Conservation (phyloP, 805 yeast genomes). For the Debaryomyces maramus region DNA sequence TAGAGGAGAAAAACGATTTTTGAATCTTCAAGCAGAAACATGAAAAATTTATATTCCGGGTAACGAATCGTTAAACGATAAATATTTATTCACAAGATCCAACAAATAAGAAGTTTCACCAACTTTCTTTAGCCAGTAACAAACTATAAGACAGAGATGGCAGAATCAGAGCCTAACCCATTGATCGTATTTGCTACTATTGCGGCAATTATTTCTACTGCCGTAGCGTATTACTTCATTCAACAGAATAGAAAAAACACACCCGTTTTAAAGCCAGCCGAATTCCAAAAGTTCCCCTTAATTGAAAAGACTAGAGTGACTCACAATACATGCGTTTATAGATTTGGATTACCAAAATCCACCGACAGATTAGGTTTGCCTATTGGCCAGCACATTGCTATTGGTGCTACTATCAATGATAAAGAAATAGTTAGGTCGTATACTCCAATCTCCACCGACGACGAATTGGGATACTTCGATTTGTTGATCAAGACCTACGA, state of each 20-base stretch:
- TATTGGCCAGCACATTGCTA: constrained; percentile 89
- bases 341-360: constrained; percentile 77
- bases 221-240: constrained; percentile 33
- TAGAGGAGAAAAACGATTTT: too few species aligned
- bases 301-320: constrained; percentile 71
- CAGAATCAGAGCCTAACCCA: constrained; percentile 37
- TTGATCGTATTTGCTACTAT: constrained; percentile 40
- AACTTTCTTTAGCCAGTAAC: too few species aligned
- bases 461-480: constrained; percentile 79
- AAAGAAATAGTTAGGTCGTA: constrained; percentile 83
- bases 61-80: too few species aligned
- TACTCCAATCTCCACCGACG: constrained; percentile 85
- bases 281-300: constrained; percentile 77
- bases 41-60: too few species aligned
- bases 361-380: constrained; percentile 82
- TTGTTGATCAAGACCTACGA: constrained; percentile 83
- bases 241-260: constrained; percentile 37
- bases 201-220: constrained; percentile 34
- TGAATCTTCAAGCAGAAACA: too few species aligned
- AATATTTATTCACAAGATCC: too few species aligned
- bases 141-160: constrained; percentile 3
- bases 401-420: constrained; percentile 72
- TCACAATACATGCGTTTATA: constrained; percentile 80
- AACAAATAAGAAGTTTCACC: too few species aligned
- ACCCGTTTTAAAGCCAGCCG: constrained; percentile 62